Conservation (phyloP, 345 rosid genomes). For the Brassica nigra region DNA sequence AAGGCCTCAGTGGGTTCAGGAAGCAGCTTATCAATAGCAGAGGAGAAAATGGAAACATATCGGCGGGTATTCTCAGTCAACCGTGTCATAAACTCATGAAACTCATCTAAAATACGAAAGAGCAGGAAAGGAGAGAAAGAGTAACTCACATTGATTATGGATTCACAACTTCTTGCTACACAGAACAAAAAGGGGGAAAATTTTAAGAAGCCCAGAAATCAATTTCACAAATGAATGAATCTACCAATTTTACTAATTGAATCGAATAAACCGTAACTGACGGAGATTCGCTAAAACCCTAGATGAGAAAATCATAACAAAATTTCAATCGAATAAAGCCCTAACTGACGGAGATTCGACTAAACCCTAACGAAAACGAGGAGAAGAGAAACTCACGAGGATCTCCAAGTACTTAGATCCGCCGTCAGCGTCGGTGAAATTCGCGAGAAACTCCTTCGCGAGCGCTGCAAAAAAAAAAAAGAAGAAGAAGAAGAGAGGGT, state of each 20-base stretch:
- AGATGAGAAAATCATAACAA: background rate
- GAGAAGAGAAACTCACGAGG: slow-evolving; percentile 61
- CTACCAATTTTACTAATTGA: background rate
- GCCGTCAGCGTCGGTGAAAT: slow-evolving; percentile 68
- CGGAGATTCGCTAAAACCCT: slow-evolving; percentile 22
- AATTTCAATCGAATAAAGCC: slow-evolving; percentile 16
- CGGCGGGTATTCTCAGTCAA: slow-evolving; percentile 90
- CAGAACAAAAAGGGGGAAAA: background rate
- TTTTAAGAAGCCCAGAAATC: slow-evolving; percentile 26
- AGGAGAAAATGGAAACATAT: slow-evolving; percentile 68
- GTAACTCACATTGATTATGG: slow-evolving; percentile 63
- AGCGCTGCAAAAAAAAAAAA: slow-evolving; percentile 46
- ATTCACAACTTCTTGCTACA: slow-evolving; percentile 88
- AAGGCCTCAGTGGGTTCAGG: slow-evolving; percentile 90
- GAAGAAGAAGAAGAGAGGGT: background rate
- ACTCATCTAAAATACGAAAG: slow-evolving; percentile 38
- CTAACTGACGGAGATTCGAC: slow-evolving; percentile 9
- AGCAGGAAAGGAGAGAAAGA: background rate
- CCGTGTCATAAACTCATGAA: slow-evolving; percentile 58
- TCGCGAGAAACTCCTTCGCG: slow-evolving; percentile 80
- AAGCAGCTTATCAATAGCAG: slow-evolving; percentile 77
- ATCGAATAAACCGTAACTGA: slow-evolving; percentile 21
- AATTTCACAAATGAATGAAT: background rate
- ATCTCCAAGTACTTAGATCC: slow-evolving; percentile 77
- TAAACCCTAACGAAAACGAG: slow-evolving; percentile 2